Evolutionary conservation across 768 basidiomycete genomes (phyloP), one percentile per base, ranked within the genome.

Genomic region (Panus rudis): DNA sequence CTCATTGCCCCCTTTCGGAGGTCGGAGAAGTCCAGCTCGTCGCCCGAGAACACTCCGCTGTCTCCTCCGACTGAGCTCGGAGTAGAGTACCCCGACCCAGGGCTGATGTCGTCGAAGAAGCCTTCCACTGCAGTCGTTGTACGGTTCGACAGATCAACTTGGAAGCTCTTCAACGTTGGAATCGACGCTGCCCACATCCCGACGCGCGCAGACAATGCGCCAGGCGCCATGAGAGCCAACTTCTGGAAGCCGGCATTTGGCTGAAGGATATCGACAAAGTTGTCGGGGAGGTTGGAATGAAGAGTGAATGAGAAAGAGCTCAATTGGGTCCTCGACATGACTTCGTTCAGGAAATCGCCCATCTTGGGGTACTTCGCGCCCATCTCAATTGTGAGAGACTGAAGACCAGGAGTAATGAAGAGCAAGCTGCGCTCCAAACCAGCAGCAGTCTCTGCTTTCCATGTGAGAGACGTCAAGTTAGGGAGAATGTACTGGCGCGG

Each of bases 21-120:
- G 46, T 83, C 79, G 30, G 80, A 75, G 52, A 87, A 86, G 59
- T 89, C 86, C 46, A 80, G 64, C 50, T 88, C 85, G 49, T 86
- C 84, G 39, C 72, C 76, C 41, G 84, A 85, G 66, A 84, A 86
- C 47, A 87, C 76, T 31, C 84, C 83, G 52, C 81, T 85, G 60
- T 88, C 85, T 40, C 82, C 79, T 20, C 66, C 71, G 12, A 77
- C 71, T 10, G 83, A 84, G 49, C 71, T 77, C 5, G 85, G 86
- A 11, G 84, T 83, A 22, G 75, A 75, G 47, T 70, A 69, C n/a
- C 85, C 86, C 1, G 84, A 85, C 31, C 73, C 70, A 13, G 72
- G 65, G 48, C 67, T 64, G 50, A 87, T 65, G 41, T 84, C 78
- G 56, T 80, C 79, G 58, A 89, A 89, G 62, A 89, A 89, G 16